phyloP scores from a whole-genome alignment of 2,329 filamentous ascomycete species.

The Westerdykella aurantiaca region DNA sequence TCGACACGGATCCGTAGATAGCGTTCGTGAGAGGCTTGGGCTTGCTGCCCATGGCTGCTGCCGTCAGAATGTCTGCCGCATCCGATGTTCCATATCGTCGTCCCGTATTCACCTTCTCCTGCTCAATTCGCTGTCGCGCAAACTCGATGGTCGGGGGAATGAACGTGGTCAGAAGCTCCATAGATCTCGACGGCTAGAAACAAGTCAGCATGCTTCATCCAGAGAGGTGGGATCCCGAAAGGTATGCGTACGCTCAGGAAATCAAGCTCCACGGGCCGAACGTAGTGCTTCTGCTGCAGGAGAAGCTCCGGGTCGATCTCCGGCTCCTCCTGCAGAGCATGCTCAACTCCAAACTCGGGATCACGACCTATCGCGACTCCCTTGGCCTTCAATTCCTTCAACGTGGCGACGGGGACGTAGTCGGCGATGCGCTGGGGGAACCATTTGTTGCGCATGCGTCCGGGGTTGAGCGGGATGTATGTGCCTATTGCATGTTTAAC shows the following conservation, averaged over 20 bases:
- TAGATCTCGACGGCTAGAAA: slow-evolving; percentile 39
- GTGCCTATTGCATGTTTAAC: slow-evolving; percentile 39
- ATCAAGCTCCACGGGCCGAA: slow-evolving; percentile 38
- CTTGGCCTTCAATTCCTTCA: slow-evolving; percentile 42
- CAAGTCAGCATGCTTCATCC: slow-evolving; percentile 14
- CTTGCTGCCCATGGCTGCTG: slow-evolving; percentile 26
- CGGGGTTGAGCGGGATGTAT: slow-evolving; percentile 48
- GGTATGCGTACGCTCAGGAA: slow-evolving; percentile 33
- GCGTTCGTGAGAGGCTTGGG: slow-evolving; percentile 24
- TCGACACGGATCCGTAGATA: slow-evolving; percentile 53
- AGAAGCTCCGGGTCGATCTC: slow-evolving; percentile 17
- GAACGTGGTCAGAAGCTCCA: slow-evolving; percentile 45
- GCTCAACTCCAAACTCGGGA: slow-evolving; percentile 38
- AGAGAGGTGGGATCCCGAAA: background rate
- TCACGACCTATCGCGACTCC: slow-evolving; percentile 45
- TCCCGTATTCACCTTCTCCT: slow-evolving; percentile 22
- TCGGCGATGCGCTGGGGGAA: slow-evolving; percentile 48
- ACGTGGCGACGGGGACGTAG: slow-evolving; percentile 45
- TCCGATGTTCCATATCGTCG: slow-evolving; percentile 30
- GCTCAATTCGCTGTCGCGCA: slow-evolving; percentile 41
- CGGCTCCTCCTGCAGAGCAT: slow-evolving; percentile 24
- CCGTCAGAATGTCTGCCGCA: slow-evolving; percentile 33
- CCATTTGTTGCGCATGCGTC: slow-evolving; percentile 52
- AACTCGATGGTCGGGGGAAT: slow-evolving; percentile 46
- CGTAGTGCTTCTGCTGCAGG: slow-evolving; percentile 16